A percentile compares a stretch with the other conserved stretches of the same genome.
Evolutionary conservation across 2,329 filamentous ascomycete genomes (phyloP).

Genomic region (Fusarium bactridioides): DNA sequence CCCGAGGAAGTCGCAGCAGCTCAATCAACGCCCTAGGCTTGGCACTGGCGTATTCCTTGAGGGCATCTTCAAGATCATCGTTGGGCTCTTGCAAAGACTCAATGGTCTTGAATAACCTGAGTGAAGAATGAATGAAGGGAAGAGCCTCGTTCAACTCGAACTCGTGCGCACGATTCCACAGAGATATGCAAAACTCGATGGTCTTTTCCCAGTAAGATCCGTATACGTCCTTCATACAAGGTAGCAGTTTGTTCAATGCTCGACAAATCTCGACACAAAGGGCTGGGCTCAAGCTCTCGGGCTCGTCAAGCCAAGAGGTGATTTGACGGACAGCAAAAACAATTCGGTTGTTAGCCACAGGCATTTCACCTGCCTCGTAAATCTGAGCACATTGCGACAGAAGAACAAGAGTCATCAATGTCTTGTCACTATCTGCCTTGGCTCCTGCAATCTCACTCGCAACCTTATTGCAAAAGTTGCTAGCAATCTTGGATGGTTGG

Average conservation of each 20-base stretch:
- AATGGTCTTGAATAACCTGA: conserved; percentile 74
- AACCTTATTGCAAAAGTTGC: conserved; percentile 65
- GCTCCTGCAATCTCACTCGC: conserved; percentile 67
- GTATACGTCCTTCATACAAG: conserved; percentile 81
- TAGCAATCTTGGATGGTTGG: conserved; percentile 56
- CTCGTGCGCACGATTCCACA: conserved; percentile 61
- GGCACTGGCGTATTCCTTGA: conserved; percentile 65
- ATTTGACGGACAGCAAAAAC: conserved; percentile 86
- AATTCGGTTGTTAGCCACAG: conserved; percentile 71
- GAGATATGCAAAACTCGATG: conserved; percentile 64
- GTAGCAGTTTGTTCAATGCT: conserved; percentile 69
- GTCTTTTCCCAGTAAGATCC: conserved; percentile 83
- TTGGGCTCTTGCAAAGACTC: conserved; percentile 75
- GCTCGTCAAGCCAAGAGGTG: conserved; percentile 71
- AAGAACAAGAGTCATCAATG: conserved; percentile 59
- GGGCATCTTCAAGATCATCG: conserved; percentile 82
- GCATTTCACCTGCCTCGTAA: conserved; percentile 61
- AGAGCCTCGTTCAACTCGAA: conserved; percentile 58
- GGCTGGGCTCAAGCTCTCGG: conserved; percentile 53
- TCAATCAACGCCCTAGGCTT: conserved; percentile 67
- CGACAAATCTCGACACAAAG: conserved; percentile 63
- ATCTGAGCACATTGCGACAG: conserved; percentile 61
- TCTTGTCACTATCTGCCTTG: conserved; percentile 52
- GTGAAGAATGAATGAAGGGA: conserved; percentile 73
- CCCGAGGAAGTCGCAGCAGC: conserved; percentile 65